Evolutionary conservation across 257 asterid genomes (phyloP), one percentile per base, ranked within the genome.

Genomic region (Solanum lignicaule): DNA sequence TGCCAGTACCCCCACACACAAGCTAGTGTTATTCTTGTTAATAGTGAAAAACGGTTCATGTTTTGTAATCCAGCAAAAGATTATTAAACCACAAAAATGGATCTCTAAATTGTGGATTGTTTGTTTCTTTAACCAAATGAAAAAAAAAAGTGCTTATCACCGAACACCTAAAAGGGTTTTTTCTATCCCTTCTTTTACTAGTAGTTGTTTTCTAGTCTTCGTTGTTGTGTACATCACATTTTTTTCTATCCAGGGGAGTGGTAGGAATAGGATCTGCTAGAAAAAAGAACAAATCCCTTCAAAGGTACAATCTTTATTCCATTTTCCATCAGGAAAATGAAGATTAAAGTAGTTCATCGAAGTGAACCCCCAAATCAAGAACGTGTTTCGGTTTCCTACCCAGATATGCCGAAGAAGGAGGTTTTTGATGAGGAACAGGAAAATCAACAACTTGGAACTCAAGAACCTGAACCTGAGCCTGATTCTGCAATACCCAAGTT

Each of bases 301-400:
- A 85, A 85, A 68, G 68, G 39, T 8, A 43, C n/a, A 86, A 69
- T 86, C 87, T 69, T 69, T 29, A 32, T 43, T 86, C 69, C 27
- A 69, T 23, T 46, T 83, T 65, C 43, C 48, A 31, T 23, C 32
- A 35, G 78, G 25, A 27, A 31, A 90, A 91, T 96, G 98, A 96
- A 92, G 88, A 94, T 94, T 86, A 95, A 90, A 90, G 92, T 93
- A 86, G 94, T 95, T 75, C 95, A 94, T 55, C 89, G 89, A 75
- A 88, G 87, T 75, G 89, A 86, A 74, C 76, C 69, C 91, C 98
- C 89, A 82, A 92, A 93, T 92, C 96, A 91, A 69, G 94, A 94
- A 83, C 90, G 36, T 74, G 90, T 83, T 76, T 55, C 65, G 65
- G n/a, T 20, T 55, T 66, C 35, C 31, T 94, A 92, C 21, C 89